Evolutionary conservation across 169 alveolate genomes (phyloP).

Genomic region (Toxoplasma gondii): DNA sequence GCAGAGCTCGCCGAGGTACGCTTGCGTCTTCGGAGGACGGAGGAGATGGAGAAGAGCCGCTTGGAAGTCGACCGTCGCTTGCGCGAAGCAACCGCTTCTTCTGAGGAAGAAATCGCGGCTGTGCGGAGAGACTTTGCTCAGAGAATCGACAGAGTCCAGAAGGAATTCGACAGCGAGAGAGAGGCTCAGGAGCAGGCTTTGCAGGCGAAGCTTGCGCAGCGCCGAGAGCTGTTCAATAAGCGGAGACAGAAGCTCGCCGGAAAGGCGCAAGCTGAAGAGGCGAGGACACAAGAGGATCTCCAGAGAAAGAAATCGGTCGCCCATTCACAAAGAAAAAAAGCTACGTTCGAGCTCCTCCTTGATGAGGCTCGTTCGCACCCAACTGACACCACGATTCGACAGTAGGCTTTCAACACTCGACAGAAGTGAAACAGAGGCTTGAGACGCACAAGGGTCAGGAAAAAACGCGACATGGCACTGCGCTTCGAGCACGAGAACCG

Average conservation of each 20-base stretch:
- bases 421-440: too few relatives aligned
- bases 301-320: background rate
- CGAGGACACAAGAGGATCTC: background rate
- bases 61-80: constrained; percentile 1
- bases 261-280: background rate
- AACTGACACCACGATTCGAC: background rate
- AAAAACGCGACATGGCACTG: too few relatives aligned
- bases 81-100: background rate
- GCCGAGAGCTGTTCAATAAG: background rate
- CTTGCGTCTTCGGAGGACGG: background rate
- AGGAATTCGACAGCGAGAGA: background rate
- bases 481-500: too few relatives aligned
- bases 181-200: background rate
- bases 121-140: background rate
- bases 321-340: background rate
- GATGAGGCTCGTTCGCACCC: background rate
- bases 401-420: background rate
- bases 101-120: constrained; percentile 1
- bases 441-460: too few relatives aligned
- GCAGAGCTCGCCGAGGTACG: background rate
- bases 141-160: background rate
- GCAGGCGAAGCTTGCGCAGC: background rate
- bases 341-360: background rate
- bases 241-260: constrained; percentile 9
- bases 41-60: constrained; percentile 29